phyloP scores from a whole-genome alignment of 2,329 filamentous ascomycete species.

The Fusarium liriodendri region DNA sequence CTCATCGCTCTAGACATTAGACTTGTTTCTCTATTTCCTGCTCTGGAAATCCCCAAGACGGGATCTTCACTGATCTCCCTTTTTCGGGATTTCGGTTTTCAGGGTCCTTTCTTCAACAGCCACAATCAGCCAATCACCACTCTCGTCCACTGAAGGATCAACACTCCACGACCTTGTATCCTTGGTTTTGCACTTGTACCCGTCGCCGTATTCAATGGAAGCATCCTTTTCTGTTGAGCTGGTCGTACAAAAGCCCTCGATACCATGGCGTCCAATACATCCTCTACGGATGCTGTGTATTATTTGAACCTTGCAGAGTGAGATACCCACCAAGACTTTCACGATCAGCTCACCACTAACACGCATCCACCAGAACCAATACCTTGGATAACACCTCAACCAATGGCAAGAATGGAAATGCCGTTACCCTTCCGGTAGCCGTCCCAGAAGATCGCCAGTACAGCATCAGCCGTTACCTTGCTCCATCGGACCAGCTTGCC shows the following conservation, averaged over 20 bases:
- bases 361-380: background rate
- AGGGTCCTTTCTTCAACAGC: background rate
- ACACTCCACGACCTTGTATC: background rate
- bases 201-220: background rate
- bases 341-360: background rate
- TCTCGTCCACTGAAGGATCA: background rate
- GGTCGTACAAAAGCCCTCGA: background rate
- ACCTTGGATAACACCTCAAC: background rate
- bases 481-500: background rate
- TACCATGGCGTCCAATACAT: conserved; percentile 2
- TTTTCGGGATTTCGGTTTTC: background rate
- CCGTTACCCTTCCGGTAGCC: background rate
- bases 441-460: conserved; percentile 16
- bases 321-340: background rate
- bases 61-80: background rate
- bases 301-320: conserved; percentile 3
- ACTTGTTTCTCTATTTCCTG: background rate
- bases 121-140: background rate
- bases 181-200: background rate
- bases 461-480: conserved; percentile 16
- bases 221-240: background rate
- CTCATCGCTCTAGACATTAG: background rate
- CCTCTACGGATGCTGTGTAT: background rate
- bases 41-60: background rate
- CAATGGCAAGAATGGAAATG: background rate